A percentile compares a stretch with the other conserved stretches of the same genome.
These are phyloP conservation scores for Colletotrichum acutatum DNA, from an alignment of 2,329 filamentous ascomycete genomes.

Conservation along the genomic window DNA sequence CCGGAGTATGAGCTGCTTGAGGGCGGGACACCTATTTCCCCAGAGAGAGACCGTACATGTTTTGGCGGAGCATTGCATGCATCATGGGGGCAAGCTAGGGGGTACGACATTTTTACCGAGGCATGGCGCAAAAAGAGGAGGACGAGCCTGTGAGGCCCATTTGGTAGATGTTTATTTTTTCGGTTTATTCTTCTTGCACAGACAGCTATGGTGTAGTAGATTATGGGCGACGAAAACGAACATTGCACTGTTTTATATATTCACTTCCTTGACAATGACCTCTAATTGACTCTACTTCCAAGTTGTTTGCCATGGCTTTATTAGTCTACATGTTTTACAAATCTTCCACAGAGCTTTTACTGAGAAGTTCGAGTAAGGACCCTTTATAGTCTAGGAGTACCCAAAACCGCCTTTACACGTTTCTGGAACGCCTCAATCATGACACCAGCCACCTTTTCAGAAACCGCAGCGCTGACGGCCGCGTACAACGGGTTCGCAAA, in stretches of 20 bases:
- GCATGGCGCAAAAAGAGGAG: slow-evolving; percentile 15
- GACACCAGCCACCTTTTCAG: slow-evolving; percentile 83
- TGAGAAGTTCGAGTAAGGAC: too few relatives aligned
- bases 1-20: slow-evolving; percentile 35
- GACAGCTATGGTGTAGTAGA: neutral
- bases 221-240: slow-evolving; percentile 5
- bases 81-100: slow-evolving; percentile 17
- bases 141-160: slow-evolving; percentile 2
- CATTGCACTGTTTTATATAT: neutral
- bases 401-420: slow-evolving; percentile 72
- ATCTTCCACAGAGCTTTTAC: neutral
- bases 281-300: neutral
- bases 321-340: neutral
- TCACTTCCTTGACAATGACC: neutral
- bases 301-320: neutral
- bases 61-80: slow-evolving; percentile 19
- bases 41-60: slow-evolving; percentile 4
- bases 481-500: slow-evolving; percentile 92
- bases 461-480: slow-evolving; percentile 82
- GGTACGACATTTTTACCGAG: neutral
- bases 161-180: neutral
- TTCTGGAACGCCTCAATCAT: slow-evolving; percentile 97
- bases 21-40: slow-evolving; percentile 11
- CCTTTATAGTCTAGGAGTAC: slow-evolving; percentile 32
- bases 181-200: neutral